Evolutionary conservation across 202 grass and related monocot species (phyloP), one percentile per base, ranked within the genome.

Genomic region (Zizania palustris): DNA sequence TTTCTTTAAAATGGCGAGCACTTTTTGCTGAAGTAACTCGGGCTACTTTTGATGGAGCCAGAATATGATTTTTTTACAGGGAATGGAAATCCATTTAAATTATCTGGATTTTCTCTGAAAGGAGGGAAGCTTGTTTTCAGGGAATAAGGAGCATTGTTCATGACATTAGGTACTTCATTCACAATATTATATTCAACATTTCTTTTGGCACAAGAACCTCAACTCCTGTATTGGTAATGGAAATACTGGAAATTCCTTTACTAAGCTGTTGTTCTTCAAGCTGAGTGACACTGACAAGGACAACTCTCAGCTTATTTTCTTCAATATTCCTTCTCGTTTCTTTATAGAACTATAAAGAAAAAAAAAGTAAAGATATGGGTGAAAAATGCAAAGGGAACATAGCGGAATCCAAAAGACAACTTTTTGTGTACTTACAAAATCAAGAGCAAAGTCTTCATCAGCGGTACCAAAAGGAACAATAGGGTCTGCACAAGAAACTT

Each of bases 401-500:
- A 28, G n/a, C 33, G 50, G 1, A 22, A 76, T 9, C 9, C 3
- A n/a, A 62, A 85, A 74, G 4, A 87, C 44, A 57, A 66, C 67
- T 45, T 57, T 9, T 4, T 70, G 71, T 63, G 63, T 75, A 71
- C 91, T 97, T 86, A 93, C 89, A 90, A 88, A 93, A 60, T 77
- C 70, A 80, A 89, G 79, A 79, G 90, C 20, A 45, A 86, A 88
- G 69, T 80, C 89, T 75, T 92, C 94, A 61, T 90, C 94, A 35
- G 88, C 61, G 70, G 80, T 88, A 71, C 89, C 88, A 68, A 51
- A 82, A 46, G 91, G 91, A 84, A 92, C 87, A 88, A 74, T 49
- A 51, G 91, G 53, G 66, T 75, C 74, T 97, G 94, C 45, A 97
- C 84, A 72, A 97, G 82, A 80, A 97, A 97, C 69, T 93, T 97